phyloP scores from a whole-genome alignment of 1,139 yeast genomes.

The Pichia sp. region DNA sequence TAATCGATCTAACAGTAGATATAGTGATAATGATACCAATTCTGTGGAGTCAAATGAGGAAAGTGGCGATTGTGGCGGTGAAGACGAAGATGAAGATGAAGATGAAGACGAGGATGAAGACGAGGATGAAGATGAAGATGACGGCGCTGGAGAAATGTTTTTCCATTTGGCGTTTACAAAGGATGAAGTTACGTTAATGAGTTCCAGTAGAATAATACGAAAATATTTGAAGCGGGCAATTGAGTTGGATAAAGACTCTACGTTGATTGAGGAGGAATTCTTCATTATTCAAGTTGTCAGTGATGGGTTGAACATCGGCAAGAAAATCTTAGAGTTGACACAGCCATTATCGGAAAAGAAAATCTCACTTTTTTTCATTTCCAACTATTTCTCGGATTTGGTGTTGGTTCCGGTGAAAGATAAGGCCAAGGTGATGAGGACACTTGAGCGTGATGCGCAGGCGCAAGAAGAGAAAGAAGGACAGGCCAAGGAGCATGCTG shows the following conservation, averaged over 20 bases:
- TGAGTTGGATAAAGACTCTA: conserved; percentile 20
- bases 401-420: conserved; percentile 51
- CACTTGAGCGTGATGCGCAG: conserved; percentile 30
- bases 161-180: conserved; percentile 52
- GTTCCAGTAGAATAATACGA: conserved; percentile 29
- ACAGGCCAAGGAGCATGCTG: no score
- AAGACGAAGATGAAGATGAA: conserved; percentile 21
- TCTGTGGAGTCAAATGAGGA: conserved; percentile 7
- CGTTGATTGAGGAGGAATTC: conserved; percentile 41
- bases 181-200: conserved; percentile 45
- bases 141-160: conserved; percentile 32
- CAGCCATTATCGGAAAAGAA: conserved; percentile 53
- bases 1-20: conserved; percentile 15
- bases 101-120: conserved; percentile 10
- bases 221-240: conserved; percentile 21
- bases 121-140: conserved; percentile 23
- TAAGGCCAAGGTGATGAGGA: conserved; percentile 39
- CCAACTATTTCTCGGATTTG: conserved; percentile 61
- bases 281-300: conserved; percentile 55
- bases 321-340: conserved; percentile 51
- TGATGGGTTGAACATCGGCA: conserved; percentile 52
- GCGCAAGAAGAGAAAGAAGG: background rate
- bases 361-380: conserved; percentile 55
- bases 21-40: conserved; percentile 12
- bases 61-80: conserved; percentile 10